Evolutionary conservation across 352 stramenopile species (phyloP), one percentile per base, ranked within the genome.

Genomic region (Globisporangium megalacanthum): DNA sequence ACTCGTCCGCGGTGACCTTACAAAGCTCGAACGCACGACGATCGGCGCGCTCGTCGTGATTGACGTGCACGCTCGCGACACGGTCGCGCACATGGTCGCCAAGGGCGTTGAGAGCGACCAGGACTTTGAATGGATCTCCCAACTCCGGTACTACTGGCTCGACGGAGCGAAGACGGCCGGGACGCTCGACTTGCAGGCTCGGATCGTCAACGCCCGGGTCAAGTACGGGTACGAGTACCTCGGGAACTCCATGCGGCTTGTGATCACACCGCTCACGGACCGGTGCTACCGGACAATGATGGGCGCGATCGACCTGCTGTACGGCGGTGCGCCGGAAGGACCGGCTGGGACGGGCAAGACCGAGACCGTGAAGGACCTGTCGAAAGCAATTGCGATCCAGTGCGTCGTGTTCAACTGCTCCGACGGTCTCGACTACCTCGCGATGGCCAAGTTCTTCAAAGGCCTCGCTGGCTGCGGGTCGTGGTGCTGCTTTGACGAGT

Each of bases 381-480:
- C 81, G n/a, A 98, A 98, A 54, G 92, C 91, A 1, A 96, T 98
- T 29, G 92, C 91, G 19, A 97, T 97, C 54, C 94, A 98, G 68
- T 98, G 94, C 54, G 93, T 98, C 15, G 93, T 98, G 11, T 97
- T 96, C 62, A 98, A 98, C 66, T 98, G 93, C 68, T 97, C 89
- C 0, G 79, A 91, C 14, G 86, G 87, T 2, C 65, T 98, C 2
- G 89, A 97, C 56, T 98, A 98, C 68, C 60, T 96, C 51, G 93
- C 92, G 17, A 98, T 97, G 92, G 93, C 86, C 33, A 98, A 98
- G 61, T 97, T 98, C 70, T 98, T 98, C 68, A 98, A 98, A 60
- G 93, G 93, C 0, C 73, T 98, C 7, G 92, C 92, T 6, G 86
- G 83, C 10, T 96, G 83, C 29, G 94, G 94, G 15, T 91, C 92